Percentiles rank a stretch among this genome's conserved stretches.
These are phyloP conservation scores for Dioszegia aurantiaca DNA, from an alignment of 768 basidiomycete species.

Conservation along the genomic window DNA sequence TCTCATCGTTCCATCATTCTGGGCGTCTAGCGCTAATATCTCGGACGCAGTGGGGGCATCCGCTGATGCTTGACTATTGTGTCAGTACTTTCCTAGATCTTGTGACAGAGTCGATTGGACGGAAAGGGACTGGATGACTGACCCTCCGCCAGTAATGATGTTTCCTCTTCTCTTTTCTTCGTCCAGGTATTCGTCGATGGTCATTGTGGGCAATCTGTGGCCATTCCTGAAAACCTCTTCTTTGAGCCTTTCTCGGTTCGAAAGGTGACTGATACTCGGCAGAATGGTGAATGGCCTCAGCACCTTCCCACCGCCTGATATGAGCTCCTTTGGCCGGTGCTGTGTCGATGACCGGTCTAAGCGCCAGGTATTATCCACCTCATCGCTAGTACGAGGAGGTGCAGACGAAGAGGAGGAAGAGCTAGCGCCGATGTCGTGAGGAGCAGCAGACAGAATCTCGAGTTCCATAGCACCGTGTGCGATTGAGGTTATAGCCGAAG, in stretches of 20 bases:
- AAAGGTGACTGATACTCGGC: conserved; percentile 60
- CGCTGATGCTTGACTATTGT: conserved; percentile 65
- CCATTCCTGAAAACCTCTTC: conserved; percentile 78
- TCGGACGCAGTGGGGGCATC: conserved; percentile 70
- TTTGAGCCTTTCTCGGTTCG: conserved; percentile 70
- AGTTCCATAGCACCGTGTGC: conserved; percentile 70
- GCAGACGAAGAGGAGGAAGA: conserved; percentile 17
- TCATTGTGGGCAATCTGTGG: conserved; percentile 88
- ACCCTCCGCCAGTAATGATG: conserved; percentile 85
- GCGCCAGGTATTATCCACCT: conserved; percentile 66
- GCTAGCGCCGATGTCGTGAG: neutral
- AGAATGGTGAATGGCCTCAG: conserved; percentile 89
- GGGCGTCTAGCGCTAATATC: conserved; percentile 71
- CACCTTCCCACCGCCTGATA: conserved; percentile 77
- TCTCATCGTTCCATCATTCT: conserved; percentile 72
- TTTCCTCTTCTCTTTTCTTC: conserved; percentile 80
- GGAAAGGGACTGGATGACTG: conserved; percentile 52
- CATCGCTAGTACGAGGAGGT: conserved; percentile 18
- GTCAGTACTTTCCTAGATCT: conserved; percentile 1
- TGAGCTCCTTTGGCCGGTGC: conserved; percentile 55
- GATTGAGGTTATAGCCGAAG: conserved; percentile 66
- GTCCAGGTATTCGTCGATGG: conserved; percentile 88
- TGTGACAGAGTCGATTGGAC: neutral
- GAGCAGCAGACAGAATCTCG: conserved; percentile 58
- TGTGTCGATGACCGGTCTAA: conserved; percentile 60